These are phyloP conservation scores for Plenodomus lindquistii DNA, from an alignment of 2,329 filamentous ascomycete species.

Conservation along the genomic window DNA sequence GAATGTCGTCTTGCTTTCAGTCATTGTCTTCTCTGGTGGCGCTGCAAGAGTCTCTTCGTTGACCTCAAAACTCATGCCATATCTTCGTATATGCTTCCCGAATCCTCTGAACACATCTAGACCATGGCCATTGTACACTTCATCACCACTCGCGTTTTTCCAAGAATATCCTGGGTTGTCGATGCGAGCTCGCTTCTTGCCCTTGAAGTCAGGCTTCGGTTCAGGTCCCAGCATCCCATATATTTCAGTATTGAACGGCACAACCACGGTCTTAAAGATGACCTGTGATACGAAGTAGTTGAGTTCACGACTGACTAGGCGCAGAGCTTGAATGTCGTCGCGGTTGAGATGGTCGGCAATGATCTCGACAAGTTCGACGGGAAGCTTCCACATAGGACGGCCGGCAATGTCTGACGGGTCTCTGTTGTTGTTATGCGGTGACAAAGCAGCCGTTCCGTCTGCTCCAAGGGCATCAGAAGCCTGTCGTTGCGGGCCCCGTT, in stretches of 20 bases:
- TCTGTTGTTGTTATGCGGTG: neutral
- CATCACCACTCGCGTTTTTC: constrained; percentile 49
- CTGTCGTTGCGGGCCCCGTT: constrained; percentile 2
- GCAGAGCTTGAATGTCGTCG: constrained; percentile 62
- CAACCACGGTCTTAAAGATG: constrained; percentile 66
- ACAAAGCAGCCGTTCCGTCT: neutral
- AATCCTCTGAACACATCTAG: constrained; percentile 66
- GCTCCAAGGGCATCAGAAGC: neutral
- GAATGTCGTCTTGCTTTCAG: constrained; percentile 60
- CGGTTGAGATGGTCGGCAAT: constrained; percentile 61
- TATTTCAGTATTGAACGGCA: constrained; percentile 67
- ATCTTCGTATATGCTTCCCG: constrained; percentile 62
- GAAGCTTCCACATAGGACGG: constrained; percentile 53
- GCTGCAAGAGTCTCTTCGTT: constrained; percentile 55
- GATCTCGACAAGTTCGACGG: constrained; percentile 65
- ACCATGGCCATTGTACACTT: constrained; percentile 60
- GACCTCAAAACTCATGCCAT: constrained; percentile 72
- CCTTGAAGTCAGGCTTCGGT: constrained; percentile 40
- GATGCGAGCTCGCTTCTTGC: constrained; percentile 37
- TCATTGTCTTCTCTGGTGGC: constrained; percentile 61
- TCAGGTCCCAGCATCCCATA: constrained; percentile 57
- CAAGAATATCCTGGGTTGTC: constrained; percentile 41
- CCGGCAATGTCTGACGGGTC: neutral
- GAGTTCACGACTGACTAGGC: constrained; percentile 64
- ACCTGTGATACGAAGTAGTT: constrained; percentile 61